Conservation (phyloP, 2,329 filamentous ascomycete species). For the Cladosporium austrohemisphaericum region DNA sequence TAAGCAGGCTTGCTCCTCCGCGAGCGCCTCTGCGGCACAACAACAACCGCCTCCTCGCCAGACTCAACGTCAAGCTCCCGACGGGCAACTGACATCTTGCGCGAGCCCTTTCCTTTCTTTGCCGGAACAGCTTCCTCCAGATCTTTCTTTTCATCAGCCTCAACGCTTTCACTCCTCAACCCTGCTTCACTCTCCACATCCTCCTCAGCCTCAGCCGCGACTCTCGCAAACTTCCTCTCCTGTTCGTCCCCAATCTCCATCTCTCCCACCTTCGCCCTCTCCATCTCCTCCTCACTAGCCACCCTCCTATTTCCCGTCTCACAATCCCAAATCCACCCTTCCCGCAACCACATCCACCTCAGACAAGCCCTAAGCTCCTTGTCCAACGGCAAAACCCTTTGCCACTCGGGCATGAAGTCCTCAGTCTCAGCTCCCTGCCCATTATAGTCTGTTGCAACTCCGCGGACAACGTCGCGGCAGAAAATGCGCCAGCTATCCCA, state of each 20-base stretch:
- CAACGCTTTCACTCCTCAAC: not conserved
- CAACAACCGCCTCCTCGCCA: not conserved
- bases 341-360: slow-evolving; percentile 86
- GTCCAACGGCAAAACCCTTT: slow-evolving; percentile 74
- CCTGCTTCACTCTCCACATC: not conserved
- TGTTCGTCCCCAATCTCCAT: slow-evolving; percentile 41
- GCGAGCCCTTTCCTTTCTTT: not conserved
- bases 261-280: slow-evolving; percentile 55
- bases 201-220: not conserved
- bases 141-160: not conserved
- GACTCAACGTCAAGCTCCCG: slow-evolving; percentile 3
- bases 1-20: not conserved
- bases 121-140: not conserved
- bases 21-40: not conserved
- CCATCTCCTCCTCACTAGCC: slow-evolving; percentile 52
- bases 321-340: slow-evolving; percentile 79
- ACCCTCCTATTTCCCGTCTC: slow-evolving; percentile 60
- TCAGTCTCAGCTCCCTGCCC: slow-evolving; percentile 47
- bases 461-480: slow-evolving; percentile 73
- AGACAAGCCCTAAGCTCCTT: slow-evolving; percentile 87
- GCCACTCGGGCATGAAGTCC: slow-evolving; percentile 81
- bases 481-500: slow-evolving; percentile 93
- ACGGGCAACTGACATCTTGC: slow-evolving; percentile 3
- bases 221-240: slow-evolving; percentile 27
- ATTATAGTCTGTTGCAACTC: slow-evolving; percentile 62